These are phyloP conservation scores for Lactarius hatsudake DNA, from an alignment of 768 basidiomycete genomes.

Conservation along the genomic window DNA sequence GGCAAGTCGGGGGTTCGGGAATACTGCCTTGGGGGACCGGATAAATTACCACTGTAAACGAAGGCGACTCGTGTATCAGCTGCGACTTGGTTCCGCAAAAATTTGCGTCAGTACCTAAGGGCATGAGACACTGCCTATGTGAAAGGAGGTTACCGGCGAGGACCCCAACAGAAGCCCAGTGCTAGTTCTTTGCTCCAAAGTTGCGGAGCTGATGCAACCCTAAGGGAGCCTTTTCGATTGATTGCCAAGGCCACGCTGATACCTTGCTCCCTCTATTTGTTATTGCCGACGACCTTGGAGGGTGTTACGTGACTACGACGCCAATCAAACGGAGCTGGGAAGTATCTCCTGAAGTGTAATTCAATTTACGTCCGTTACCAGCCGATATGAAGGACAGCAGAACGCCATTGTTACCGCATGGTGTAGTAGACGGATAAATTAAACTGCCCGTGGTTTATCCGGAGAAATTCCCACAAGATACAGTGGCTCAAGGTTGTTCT, in stretches of 20 bases:
- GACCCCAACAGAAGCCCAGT: neutral
- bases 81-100: neutral
- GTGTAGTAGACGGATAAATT: constrained; percentile 80
- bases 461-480: constrained; percentile 44
- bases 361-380: constrained; percentile 69
- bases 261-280: constrained; percentile 54
- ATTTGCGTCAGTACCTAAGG: neutral
- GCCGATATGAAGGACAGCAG: constrained; percentile 50
- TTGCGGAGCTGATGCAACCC: neutral
- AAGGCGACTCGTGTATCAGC: neutral
- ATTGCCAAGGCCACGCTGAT: constrained; percentile 49
- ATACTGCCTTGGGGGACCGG: neutral
- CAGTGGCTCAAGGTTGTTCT: constrained; percentile 51
- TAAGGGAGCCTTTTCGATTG: constrained; percentile 36
- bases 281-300: constrained; percentile 42
- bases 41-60: neutral
- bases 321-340: constrained; percentile 58
- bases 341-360: constrained; percentile 78
- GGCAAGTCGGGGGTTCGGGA: neutral
- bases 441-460: constrained; percentile 37
- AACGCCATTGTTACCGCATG: constrained; percentile 60
- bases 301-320: constrained; percentile 48
- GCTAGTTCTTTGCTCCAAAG: neutral
- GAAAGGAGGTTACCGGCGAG: neutral
- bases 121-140: neutral